Percentiles rank a stretch among this genome's conserved stretches.
These are phyloP conservation scores for Parvularia atlantis DNA, from an alignment of 78 protist species.

Conservation along the genomic window DNA sequence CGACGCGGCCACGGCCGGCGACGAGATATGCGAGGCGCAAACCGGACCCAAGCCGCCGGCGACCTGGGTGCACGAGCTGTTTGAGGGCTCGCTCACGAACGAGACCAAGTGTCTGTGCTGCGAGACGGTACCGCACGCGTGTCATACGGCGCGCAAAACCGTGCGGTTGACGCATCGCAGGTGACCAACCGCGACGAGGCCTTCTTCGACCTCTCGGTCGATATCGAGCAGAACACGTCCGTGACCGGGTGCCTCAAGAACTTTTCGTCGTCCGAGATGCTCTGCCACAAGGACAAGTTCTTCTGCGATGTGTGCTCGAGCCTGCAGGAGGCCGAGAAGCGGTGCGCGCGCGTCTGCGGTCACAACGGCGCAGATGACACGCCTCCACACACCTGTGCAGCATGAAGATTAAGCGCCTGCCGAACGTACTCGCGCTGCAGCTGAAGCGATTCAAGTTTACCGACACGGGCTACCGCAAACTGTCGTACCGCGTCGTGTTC, in stretches of 20 bases:
- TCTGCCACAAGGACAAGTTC: conserved; percentile 64
- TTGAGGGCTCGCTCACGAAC: conserved; percentile 72
- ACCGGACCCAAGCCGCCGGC: too few species aligned
- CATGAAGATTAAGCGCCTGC: conserved; percentile 59
- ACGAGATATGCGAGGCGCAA: neutral
- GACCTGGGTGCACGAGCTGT: conserved; percentile 76
- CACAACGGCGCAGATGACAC: too few species aligned
- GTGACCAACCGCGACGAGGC: conserved; percentile 59
- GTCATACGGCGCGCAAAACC: too few species aligned
- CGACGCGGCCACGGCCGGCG: neutral
- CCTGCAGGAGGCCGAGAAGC: conserved; percentile 79
- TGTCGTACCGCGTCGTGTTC: conserved; percentile 71
- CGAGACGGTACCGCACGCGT: conserved; percentile 66
- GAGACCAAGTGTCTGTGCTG: conserved; percentile 80
- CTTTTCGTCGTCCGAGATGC: conserved; percentile 50
- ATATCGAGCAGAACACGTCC: conserved; percentile 63
- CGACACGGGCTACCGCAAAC: conserved; percentile 36
- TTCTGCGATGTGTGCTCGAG: conserved; percentile 75
- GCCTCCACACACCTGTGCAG: neutral
- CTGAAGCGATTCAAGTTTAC: conserved; percentile 77
- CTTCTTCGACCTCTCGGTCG: conserved; percentile 75
- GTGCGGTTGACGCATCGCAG: neutral
- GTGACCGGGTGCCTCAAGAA: conserved; percentile 52
- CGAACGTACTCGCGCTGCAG: conserved; percentile 73
- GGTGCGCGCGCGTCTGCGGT: neutral